Evolutionary conservation across 306 rosid species (phyloP).

Genomic region (Corylus heterophylla): DNA sequence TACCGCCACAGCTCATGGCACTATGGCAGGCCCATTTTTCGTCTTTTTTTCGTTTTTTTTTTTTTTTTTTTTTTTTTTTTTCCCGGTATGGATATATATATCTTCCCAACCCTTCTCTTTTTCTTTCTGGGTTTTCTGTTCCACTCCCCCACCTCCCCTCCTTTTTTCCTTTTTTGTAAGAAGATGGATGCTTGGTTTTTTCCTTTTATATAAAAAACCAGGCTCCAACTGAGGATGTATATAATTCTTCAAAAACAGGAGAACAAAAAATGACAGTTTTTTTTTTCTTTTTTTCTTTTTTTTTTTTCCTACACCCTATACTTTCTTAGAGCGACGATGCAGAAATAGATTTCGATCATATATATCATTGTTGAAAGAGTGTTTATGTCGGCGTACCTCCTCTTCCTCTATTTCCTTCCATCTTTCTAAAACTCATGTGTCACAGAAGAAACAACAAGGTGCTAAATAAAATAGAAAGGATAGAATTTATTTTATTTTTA

Average conservation of each 20-base stretch:
- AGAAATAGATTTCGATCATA: conserved; percentile 12
- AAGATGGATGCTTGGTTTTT: conserved; percentile 40
- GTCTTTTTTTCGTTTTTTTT: background rate
- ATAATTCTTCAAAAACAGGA: background rate
- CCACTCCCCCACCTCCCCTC: background rate
- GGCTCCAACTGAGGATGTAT: conserved; percentile 26
- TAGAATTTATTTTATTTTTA: too few relatives aligned
- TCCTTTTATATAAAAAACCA: conserved; percentile 47
- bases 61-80: background rate
- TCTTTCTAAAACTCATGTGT: too few relatives aligned
- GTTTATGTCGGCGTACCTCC: too few relatives aligned
- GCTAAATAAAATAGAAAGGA: too few relatives aligned
- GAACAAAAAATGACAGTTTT: background rate
- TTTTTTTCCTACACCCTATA: background rate
- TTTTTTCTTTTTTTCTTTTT: background rate
- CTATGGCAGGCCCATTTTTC: background rate
- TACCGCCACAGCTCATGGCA: background rate
- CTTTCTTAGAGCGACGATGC: too few relatives aligned
- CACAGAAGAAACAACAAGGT: too few relatives aligned
- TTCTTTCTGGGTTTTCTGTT: conserved; percentile 1
- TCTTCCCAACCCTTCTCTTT: background rate
- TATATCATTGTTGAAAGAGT: too few relatives aligned
- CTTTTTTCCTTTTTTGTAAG: background rate
- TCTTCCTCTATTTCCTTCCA: too few relatives aligned
- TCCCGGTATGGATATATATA: background rate